Evolutionary conservation across 2,329 filamentous ascomycete species (phyloP).

Genomic region (Penicillium sp.): DNA sequence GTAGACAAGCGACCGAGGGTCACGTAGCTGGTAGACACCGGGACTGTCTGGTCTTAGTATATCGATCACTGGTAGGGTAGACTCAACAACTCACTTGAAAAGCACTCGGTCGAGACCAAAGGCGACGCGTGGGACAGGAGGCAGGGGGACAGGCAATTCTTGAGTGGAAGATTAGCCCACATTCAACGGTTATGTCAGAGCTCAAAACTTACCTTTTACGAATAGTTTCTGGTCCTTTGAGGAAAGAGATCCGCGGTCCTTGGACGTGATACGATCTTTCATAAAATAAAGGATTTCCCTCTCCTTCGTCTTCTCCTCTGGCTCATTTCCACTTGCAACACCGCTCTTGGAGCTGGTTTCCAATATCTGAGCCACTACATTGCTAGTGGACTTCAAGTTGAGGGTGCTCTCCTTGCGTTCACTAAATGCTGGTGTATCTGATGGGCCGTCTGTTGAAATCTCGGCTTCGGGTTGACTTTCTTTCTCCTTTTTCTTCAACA

Average conservation of each 20-base stretch:
- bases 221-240: conserved; percentile 3
- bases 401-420: background rate
- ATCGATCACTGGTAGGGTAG: background rate
- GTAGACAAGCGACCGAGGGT: conserved; percentile 81
- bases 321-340: background rate
- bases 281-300: background rate
- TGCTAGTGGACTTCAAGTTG: background rate
- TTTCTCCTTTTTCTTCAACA: background rate
- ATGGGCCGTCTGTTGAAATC: background rate
- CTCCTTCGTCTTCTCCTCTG: background rate
- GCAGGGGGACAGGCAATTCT: conserved; percentile 47
- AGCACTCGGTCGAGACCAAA: conserved; percentile 85
- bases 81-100: conserved; percentile 65
- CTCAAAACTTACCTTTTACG: conserved; percentile 22
- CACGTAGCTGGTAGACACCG: conserved; percentile 88
- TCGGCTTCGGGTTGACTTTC: background rate
- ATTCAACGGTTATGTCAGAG: background rate
- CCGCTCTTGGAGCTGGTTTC: background rate
- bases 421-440: background rate
- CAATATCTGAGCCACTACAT: background rate
- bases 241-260: conserved; percentile 17
- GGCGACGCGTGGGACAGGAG: conserved; percentile 62
- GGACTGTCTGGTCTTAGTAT: conserved; percentile 46
- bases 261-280: background rate
- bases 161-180: conserved; percentile 9